Base-by-base conservation (phyloP, 176 grass and related monocot species). In the Triticum turgidum region DNA sequence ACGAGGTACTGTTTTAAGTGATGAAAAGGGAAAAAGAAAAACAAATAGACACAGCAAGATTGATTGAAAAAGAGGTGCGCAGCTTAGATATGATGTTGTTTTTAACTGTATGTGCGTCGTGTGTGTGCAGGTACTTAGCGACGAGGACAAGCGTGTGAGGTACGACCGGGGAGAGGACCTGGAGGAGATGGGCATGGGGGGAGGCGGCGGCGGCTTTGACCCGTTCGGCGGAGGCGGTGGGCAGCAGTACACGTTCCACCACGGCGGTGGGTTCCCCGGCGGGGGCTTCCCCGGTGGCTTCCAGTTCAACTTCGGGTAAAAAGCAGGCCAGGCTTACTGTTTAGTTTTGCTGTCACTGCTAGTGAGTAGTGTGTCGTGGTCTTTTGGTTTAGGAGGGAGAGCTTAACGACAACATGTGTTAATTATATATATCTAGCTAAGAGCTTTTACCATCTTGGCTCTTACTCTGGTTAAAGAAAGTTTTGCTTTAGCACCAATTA, bases 151-250 rank as follows among this genome's bases (percentile, higher is more conserved):
- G 73, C 91, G 96, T 70, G 93, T 86, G 61, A 98, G 88, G 81
- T 98, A 98, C 65, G 96, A 98, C 78, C 84, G 88, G 49, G 93
- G 93, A 52, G 96, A 98, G 88, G 93, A 98, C 91, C 81, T 97
- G 37, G 91, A 98, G 0, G 93, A 98, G 83, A 94, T 88, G 91
- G 92, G 85, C 34, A 83, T 82, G 89, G 95, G 95, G 22, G 91
- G 95, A 20, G 91, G 91, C 9, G 91, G 90, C 1, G 95, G 95
- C 11, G 90, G 95, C 1, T 91, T 87, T 76, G 90, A 97, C 83
- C 95, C 95, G 34, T 95, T 95, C 47, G 95, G 81, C 1, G 89
- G 89, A 12, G 89, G 89, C 10, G 89, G 89, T 15, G 84, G 84
- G 29, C 96, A 95, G 89, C 93, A 90, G 32, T 95, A 90, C 64